Conservation (phyloP, 495 filamentous ascomycete genomes). For the Talaromyces wortmannii region DNA sequence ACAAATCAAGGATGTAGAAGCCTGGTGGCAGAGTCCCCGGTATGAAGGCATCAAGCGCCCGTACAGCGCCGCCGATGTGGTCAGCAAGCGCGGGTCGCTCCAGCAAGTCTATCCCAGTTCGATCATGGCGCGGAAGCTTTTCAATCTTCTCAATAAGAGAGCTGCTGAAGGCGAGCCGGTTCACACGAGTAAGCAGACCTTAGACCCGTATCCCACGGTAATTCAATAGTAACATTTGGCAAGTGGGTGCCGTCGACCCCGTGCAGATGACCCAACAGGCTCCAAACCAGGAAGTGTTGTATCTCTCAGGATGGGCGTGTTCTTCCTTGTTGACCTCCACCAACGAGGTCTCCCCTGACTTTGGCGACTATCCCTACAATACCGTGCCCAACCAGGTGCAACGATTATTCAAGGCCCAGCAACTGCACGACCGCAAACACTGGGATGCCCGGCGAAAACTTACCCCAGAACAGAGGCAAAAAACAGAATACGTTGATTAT, state of each 20-base stretch:
- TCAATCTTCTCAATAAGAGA: conserved; percentile 74
- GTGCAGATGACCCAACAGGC: conserved; percentile 99
- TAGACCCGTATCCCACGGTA: conserved; percentile 2
- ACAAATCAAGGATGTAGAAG: conserved; percentile 73
- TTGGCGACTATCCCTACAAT: conserved; percentile 98
- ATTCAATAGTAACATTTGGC: not conserved
- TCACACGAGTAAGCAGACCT: conserved; percentile 63
- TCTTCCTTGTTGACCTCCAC: conserved; percentile 86
- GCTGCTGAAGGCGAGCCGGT: conserved; percentile 75
- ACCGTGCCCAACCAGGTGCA: conserved; percentile 98
- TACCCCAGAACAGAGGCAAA: conserved; percentile 59
- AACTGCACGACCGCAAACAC: conserved; percentile 92
- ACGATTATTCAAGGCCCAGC: conserved; percentile 90
- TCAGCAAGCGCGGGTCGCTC: conserved; percentile 82
- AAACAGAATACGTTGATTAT: conserved; percentile 82
- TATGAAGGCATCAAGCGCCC: conserved; percentile 87
- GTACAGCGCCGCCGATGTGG: conserved; percentile 84
- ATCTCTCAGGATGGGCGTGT: conserved; percentile 96
- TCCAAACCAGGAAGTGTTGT: conserved; percentile 88
- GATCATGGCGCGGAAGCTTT: conserved; percentile 89
- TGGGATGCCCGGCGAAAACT: conserved; percentile 79
- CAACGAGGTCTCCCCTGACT: conserved; percentile 94
- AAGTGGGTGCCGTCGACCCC: conserved; percentile 96
- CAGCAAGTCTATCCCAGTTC: conserved; percentile 86
- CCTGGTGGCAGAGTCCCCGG: conserved; percentile 80